Evolutionary conservation across 805 yeast genomes (phyloP).

Genomic region (Candida multigemmis): DNA sequence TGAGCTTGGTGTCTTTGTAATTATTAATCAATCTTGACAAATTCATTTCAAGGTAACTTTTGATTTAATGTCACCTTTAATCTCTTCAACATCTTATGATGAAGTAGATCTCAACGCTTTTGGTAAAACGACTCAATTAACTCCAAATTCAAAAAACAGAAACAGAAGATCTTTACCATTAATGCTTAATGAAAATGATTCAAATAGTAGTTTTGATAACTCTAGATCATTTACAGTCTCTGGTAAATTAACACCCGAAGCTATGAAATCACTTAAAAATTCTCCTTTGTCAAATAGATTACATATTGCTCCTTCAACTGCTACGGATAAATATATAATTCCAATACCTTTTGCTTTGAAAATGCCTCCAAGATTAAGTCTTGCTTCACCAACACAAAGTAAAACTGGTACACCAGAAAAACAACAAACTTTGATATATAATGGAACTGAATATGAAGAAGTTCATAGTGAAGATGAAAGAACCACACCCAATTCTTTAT

Average conservation of each 20-base stretch:
- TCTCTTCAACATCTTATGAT: no score
- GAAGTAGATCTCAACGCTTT: no score
- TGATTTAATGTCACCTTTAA: no score
- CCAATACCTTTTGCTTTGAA: constrained; percentile 34
- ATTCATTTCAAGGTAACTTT: no score
- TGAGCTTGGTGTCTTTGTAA: no score
- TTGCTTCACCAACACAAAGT: constrained; percentile 5
- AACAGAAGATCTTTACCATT: no score
- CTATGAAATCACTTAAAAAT: constrained; percentile 17
- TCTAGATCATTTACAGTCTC: no score
- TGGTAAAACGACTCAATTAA: no score
- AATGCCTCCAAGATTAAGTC: constrained; percentile 31
- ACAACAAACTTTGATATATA: constrained; percentile 17
- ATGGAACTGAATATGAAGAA: constrained; percentile 26
- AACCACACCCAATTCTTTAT: not conserved
- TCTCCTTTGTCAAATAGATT: constrained; percentile 27
- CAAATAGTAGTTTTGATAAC: no score
- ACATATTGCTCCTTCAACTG: constrained; percentile 19
- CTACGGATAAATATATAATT: constrained; percentile 19
- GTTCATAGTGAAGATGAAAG: constrained; percentile 13
- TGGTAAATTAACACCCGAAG: constrained; percentile 10
- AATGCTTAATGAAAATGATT: no score
- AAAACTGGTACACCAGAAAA: constrained; percentile 2
- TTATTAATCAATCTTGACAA: no score
- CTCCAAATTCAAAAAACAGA: no score